These are phyloP conservation scores for Lachancea kluyveri DNA, from an alignment of 805 yeast genomes.

Conservation along the genomic window DNA sequence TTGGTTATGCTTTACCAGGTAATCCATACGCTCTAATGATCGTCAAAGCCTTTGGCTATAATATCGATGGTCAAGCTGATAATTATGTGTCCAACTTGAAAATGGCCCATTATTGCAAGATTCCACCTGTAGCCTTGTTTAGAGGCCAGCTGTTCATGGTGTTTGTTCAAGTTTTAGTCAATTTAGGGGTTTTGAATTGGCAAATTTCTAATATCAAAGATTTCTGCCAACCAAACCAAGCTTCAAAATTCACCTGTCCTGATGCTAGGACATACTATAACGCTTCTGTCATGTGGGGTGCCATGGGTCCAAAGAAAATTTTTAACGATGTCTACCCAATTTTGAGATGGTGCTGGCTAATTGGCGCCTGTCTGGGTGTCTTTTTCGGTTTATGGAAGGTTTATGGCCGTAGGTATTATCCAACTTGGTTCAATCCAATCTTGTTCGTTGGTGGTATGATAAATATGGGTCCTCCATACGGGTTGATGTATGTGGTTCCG, in stretches of 20 bases:
- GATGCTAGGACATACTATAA: conserved; percentile 40
- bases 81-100: conserved; percentile 51
- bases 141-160: conserved; percentile 37
- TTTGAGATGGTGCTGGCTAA: conserved; percentile 56
- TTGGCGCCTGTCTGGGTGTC: conserved; percentile 39
- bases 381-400: conserved; percentile 28
- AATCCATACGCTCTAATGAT: conserved; percentile 49
- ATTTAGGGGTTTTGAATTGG: conserved; percentile 33
- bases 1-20: conserved; percentile 52
- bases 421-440: conserved; percentile 42
- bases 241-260: conserved; percentile 37
- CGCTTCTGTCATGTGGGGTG: conserved; percentile 51
- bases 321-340: conserved; percentile 55
- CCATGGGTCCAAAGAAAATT: conserved; percentile 49
- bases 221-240: conserved; percentile 32
- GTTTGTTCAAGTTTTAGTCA: conserved; percentile 26
- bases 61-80: conserved; percentile 60
- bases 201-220: conserved; percentile 28
- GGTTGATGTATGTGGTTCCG: conserved; percentile 32
- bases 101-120: conserved; percentile 50
- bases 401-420: conserved; percentile 21
- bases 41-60: conserved; percentile 48
- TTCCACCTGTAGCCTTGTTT: conserved; percentile 55
- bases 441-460: conserved; percentile 46
- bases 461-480: conserved; percentile 45